phyloP scores from a whole-genome alignment of 805 yeast species.

The Candida tibetensis region DNA sequence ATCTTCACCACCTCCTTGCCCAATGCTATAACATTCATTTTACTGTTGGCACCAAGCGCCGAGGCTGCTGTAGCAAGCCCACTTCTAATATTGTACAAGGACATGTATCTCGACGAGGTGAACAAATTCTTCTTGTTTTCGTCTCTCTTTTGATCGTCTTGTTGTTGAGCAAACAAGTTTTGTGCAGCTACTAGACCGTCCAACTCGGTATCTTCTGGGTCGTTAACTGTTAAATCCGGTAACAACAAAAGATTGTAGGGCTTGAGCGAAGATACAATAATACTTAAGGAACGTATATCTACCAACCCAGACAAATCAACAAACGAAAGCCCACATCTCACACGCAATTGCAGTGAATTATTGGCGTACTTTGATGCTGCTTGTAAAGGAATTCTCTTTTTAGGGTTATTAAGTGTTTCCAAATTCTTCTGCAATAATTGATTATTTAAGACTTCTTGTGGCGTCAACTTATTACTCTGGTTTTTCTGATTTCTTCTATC shows the following conservation, averaged over 20 bases:
- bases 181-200: constrained; percentile 30
- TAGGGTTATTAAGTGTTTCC: constrained; percentile 54
- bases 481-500: constrained; percentile 15
- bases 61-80: constrained; percentile 17
- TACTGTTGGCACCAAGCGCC: constrained; percentile 12
- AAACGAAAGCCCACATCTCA: constrained; percentile 70
- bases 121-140: constrained; percentile 17
- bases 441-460: constrained; percentile 42
- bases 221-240: constrained; percentile 39
- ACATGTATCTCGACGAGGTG: constrained; percentile 26
- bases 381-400: constrained; percentile 33
- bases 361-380: constrained; percentile 19
- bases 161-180: constrained; percentile 29
- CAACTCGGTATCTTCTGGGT: constrained; percentile 14
- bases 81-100: constrained; percentile 30
- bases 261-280: constrained; percentile 73
- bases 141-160: constrained; percentile 23
- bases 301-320: constrained; percentile 83
- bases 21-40: constrained; percentile 31
- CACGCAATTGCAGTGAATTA: constrained; percentile 35
- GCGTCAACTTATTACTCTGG: constrained; percentile 33
- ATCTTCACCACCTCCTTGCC: constrained; percentile 45
- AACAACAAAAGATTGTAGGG: constrained; percentile 69
- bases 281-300: constrained; percentile 75
- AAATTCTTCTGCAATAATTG: constrained; percentile 38